phyloP scores from a whole-genome alignment of 345 rosid genomes.

The Crucihimalaya himalaica region DNA sequence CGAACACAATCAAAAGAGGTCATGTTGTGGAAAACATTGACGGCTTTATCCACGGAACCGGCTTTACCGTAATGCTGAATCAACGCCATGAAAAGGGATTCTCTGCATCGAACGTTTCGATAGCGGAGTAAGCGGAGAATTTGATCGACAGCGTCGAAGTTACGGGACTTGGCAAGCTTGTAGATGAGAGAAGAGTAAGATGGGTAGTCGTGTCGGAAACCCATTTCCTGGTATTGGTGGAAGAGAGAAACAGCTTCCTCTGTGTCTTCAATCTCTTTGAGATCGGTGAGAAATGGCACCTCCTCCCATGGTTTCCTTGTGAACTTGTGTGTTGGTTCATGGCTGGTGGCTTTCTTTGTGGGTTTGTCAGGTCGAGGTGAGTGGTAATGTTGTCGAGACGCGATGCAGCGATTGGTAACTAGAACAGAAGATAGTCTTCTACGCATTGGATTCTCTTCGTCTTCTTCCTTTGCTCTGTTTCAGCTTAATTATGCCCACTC shows the following conservation, averaged over 20 bases:
- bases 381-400: constrained; percentile 33
- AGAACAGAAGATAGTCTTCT: constrained; percentile 5
- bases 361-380: constrained; percentile 36
- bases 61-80: constrained; percentile 74
- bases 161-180: constrained; percentile 67
- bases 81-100: constrained; percentile 67
- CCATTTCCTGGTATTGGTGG: constrained; percentile 53
- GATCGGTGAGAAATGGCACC: constrained; percentile 51
- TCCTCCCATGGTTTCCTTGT: constrained; percentile 41
- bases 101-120: constrained; percentile 57
- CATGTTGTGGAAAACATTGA: constrained; percentile 54
- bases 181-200: constrained; percentile 77
- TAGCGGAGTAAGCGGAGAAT: constrained; percentile 49
- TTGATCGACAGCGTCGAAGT: constrained; percentile 60
- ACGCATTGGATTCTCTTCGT: constrained; percentile 25
- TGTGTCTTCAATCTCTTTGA: constrained; percentile 58
- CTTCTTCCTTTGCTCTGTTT: constrained; percentile 21
- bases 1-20: constrained; percentile 61
- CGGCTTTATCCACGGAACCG: constrained; percentile 53
- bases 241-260: constrained; percentile 75
- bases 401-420: not conserved
- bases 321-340: constrained; percentile 31
- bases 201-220: constrained; percentile 75
- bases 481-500: not conserved
- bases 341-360: constrained; percentile 37